Evolutionary conservation across 495 filamentous ascomycete genomes (phyloP), one percentile per base, ranked within the genome.

Genomic region (Xylaria nigripes): DNA sequence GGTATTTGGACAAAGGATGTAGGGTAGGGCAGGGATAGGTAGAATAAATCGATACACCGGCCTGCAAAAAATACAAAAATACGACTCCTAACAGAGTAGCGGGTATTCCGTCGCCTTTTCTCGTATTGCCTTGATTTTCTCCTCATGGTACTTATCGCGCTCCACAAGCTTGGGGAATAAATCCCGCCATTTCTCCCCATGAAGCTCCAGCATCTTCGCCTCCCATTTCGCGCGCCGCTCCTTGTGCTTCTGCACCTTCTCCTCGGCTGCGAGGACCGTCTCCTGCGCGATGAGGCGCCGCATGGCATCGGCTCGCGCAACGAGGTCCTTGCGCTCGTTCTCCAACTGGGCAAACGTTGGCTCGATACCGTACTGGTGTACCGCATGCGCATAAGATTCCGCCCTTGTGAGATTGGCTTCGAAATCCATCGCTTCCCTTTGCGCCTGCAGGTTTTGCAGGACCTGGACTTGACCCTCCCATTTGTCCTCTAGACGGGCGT

Each of bases 401-500:
- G n/a, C n/a, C n/a, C 21, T 25, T 19, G 4, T n/a, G 27, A 4
- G 27, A 30, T 10, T 30, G 27, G 4, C 27, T 10, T 30, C 27
- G 5, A 10, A 30, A 10, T 4, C 4, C 5, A 30, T 5, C 27
- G 5, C 27, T 10, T 30, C 27, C 27, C 27, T 4, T 30, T 10
- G 27, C 27, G 10, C 5, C 27, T 5, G 27, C 27, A 4, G 10
- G 27, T 30, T 10, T n/a, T n/a, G n/a, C n/a, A n/a, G 2, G 36
- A 6, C 36, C 36, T 41, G 36, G 9, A 36, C 32, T 3, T 15
- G 32, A 3, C 15, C n/a, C 2, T 84, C 79, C 81, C 84, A 83
- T 1, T 61, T 25, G 59, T 89, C 84, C 63, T 89, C 85, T 25
- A 74, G 65, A 43, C 64, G 45, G 0, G 78, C 80, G 27, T 80